Conservation (phyloP, 176 grass and related monocot species). For the Avena sativa region DNA sequence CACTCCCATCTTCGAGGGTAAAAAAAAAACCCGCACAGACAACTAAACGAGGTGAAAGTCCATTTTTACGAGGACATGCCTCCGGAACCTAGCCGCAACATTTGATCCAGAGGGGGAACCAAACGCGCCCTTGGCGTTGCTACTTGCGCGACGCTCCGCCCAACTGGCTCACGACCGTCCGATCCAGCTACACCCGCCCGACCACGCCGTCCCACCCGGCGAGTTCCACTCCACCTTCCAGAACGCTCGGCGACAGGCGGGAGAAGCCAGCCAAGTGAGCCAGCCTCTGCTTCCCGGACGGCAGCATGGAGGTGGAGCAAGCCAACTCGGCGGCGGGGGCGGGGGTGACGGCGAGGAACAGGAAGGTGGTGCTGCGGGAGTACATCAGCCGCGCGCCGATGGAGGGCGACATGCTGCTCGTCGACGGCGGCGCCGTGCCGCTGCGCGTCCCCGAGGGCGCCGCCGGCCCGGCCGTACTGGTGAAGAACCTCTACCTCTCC, state of each 20-base stretch:
- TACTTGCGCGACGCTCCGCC: no score
- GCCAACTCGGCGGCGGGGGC: not conserved
- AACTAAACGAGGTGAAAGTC: no score
- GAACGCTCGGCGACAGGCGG: not conserved
- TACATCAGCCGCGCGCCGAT: constrained; percentile 70
- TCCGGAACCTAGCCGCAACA: no score
- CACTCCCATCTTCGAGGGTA: no score
- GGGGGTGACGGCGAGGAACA: constrained; percentile 55
- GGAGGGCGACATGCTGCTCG: constrained; percentile 81
- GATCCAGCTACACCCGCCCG: not conserved
- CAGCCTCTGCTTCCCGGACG: not conserved
- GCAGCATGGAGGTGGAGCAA: constrained; percentile 54
- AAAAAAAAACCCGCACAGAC: no score
- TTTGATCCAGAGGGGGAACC: no score
- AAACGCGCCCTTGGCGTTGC: no score
- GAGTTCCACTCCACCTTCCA: not conserved
- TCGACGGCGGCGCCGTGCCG: constrained; percentile 45
- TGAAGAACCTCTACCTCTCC: constrained; percentile 91
- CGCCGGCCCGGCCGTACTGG: constrained; percentile 48
- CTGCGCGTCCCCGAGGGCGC: constrained; percentile 55
- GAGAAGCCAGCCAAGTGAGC: not conserved
- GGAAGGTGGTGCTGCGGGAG: constrained; percentile 67
- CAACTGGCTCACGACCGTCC: not conserved
- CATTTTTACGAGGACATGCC: no score
- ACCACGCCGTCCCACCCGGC: not conserved